These are phyloP conservation scores for Myriosclerotinia scirpicola DNA, from an alignment of 2,329 filamentous ascomycete genomes.

Conservation along the genomic window DNA sequence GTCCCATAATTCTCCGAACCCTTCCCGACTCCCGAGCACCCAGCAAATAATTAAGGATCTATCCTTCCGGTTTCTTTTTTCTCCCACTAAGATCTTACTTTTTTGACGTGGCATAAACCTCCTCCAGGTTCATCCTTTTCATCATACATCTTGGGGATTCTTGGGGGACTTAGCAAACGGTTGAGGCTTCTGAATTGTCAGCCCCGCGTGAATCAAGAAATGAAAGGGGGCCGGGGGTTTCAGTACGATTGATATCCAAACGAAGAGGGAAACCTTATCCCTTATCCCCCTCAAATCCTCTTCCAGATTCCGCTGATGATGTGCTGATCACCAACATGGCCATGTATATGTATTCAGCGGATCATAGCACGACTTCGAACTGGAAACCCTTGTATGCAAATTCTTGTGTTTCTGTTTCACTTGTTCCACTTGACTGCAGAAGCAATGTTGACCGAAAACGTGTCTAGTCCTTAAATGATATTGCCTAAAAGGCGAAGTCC, in stretches of 20 bases:
- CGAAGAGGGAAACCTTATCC: neutral
- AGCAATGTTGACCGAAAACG: neutral
- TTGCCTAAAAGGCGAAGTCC: neutral
- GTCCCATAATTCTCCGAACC: neutral
- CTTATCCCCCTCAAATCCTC: neutral
- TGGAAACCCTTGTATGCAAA: neutral
- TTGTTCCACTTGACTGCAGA: slow-evolving; percentile 2
- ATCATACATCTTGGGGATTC: neutral
- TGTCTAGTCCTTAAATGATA: neutral
- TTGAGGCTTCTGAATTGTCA: neutral
- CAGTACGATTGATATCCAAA: neutral
- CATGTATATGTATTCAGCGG: slow-evolving; percentile 1
- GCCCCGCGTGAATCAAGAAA: neutral
- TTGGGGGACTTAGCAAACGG: neutral
- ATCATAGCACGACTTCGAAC: neutral
- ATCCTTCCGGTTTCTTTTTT: slow-evolving; percentile 1
- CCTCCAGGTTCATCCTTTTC: neutral
- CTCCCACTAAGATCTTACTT: neutral
- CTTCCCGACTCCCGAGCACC: slow-evolving; percentile 10
- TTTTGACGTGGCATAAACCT: neutral
- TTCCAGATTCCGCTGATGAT: neutral
- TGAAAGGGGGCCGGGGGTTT: neutral
- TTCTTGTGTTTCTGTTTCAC: neutral
- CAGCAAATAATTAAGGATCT: neutral
- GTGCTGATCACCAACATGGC: neutral